Percentiles rank a stretch among this genome's conserved stretches.
Conservation (phyloP, 2,329 filamentous ascomycete species). For the Ophiosphaerella korrae region DNA sequence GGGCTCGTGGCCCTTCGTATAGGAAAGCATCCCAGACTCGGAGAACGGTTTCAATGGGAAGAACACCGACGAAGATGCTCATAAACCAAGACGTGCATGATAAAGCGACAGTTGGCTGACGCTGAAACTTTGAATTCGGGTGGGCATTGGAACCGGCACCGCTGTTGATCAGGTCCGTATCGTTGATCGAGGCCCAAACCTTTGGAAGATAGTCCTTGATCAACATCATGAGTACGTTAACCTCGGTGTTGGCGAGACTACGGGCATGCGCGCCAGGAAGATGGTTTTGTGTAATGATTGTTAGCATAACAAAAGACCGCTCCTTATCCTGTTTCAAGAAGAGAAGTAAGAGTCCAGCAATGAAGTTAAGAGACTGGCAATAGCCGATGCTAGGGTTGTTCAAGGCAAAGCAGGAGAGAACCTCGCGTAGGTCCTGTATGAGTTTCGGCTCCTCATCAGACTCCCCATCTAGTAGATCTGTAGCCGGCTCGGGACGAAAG, state of each 20-base stretch:
- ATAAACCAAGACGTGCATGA: conserved; percentile 98
- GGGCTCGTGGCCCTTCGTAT: conserved; percentile 90
- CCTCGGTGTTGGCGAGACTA: conserved; percentile 88
- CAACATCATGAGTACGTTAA: conserved; percentile 88
- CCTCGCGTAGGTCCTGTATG: conserved; percentile 79
- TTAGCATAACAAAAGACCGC: conserved; percentile 89
- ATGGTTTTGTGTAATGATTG: conserved; percentile 86
- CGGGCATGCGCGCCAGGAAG: conserved; percentile 91
- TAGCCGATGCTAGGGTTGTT: conserved; percentile 93
- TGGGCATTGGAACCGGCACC: conserved; percentile 42
- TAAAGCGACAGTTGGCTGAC: conserved; percentile 86
- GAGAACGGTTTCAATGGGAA: conserved; percentile 89
- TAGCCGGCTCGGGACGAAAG: conserved; percentile 71
- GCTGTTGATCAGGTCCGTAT: conserved; percentile 61
- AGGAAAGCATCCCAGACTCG: conserved; percentile 96
- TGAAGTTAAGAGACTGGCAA: conserved; percentile 94
- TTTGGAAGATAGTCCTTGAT: conserved; percentile 81
- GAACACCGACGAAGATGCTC: conserved; percentile 91
- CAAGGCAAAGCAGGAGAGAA: conserved; percentile 86
- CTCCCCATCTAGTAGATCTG: conserved; percentile 35
- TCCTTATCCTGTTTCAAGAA: conserved; percentile 84
- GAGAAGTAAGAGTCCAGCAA: conserved; percentile 85
- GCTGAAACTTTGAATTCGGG: conserved; percentile 43
- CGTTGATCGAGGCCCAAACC: conserved; percentile 88
- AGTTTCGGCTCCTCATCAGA: conserved; percentile 70